Base-by-base conservation (phyloP, 2,329 filamentous ascomycete genomes). In the Aureobasidium sp. region DNA sequence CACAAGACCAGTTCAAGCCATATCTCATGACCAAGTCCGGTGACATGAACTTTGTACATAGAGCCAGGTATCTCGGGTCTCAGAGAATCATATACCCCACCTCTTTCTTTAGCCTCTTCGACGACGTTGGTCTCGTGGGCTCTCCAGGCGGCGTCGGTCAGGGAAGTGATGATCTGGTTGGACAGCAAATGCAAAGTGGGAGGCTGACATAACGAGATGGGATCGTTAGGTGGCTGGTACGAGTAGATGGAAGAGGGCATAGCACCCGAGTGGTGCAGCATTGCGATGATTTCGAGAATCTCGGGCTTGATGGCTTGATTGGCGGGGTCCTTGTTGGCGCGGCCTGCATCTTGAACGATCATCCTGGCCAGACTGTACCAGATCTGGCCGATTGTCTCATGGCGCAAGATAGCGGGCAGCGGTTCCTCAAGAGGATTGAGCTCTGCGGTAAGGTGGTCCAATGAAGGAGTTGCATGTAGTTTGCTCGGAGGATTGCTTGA, bases 1-100 rank as follows among this genome's bases (percentile, higher is more conserved):
- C 78, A 81, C 3, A 81, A 69, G 25, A 81, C 73, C n/a, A 81
- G 70, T 66, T 81, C 79, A n/a, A 81, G 67, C 79, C 79, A 81
- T 15, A 81, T 68, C 62, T 81, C 79, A 1, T 77, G 74, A 1
- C 72, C 68, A 11, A 80, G 65, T 25, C 73, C 76, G 5, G 72
- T 71, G 8, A 77, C 72, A n/a, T 70, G 68, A 1, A 77, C 68
- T 48, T 73, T 75, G 65, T 75, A 78, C 32, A 74, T 72, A 36
- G 75, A 75, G 1, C 75, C 74, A 6, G 76, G 77, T 34, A 78
- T 74, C 62, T 78, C 76, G 13, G 75, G 75, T 3, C 75, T 72
- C 11, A 77, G 67, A 45, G 75, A 73, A 3, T 62, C 57, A 58
- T 77, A 76, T 5, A 69, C 67, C 3, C 70, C 70, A n/a, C 75